Evolutionary conservation across 768 basidiomycete species (phyloP), one percentile per base, ranked within the genome.

Genomic region (Rhodotorula paludigena): DNA sequence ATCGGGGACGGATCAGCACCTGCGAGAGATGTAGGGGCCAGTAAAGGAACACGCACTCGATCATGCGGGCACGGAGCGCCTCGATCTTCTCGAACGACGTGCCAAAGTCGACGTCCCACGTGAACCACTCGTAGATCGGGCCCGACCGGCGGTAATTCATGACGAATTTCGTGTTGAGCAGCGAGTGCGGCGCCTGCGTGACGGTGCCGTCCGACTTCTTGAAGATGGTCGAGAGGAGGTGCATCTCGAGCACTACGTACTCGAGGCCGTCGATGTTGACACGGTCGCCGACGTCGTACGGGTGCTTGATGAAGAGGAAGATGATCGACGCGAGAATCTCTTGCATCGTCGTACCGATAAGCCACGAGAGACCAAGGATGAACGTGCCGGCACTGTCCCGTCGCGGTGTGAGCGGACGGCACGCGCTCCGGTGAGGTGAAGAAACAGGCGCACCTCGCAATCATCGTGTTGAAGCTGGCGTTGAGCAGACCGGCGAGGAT

Each of bases 241-340:
- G 83, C 77, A 96, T 93, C 57, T 68, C 67, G 52, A 65, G 54
- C 20, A 67, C 63, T 39, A 59, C 38, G 58, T 67, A 69, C 30
- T 53, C 49, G 42, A 73, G 72, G 30, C 66, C 77, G 75, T 82
- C 81, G 59, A 83, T 79, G 45, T 78, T 79, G 57, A 93, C 82
- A 53, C 87, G 60, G 49, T 91, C 89, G 33, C 88, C 87, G 33
- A 90, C 88, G 77, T 90, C 89, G 64, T 66, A 74, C 15, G 59
- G 53, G 55, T 71, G 66, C 44, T 63, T 64, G 69, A 73, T 83
- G 79, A 93, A 92, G 36, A 96, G 81, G 83, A 96, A 93, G 75
- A 93, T 91, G 77, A 92, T 89, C 64, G 87, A 87, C 9, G 85
- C 85, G 62, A 93, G 81, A 52, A 92, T 85, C 77, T 92, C 89